Evolutionary conservation across 306 rosid species (phyloP).

Genomic region (Myrica gale): DNA sequence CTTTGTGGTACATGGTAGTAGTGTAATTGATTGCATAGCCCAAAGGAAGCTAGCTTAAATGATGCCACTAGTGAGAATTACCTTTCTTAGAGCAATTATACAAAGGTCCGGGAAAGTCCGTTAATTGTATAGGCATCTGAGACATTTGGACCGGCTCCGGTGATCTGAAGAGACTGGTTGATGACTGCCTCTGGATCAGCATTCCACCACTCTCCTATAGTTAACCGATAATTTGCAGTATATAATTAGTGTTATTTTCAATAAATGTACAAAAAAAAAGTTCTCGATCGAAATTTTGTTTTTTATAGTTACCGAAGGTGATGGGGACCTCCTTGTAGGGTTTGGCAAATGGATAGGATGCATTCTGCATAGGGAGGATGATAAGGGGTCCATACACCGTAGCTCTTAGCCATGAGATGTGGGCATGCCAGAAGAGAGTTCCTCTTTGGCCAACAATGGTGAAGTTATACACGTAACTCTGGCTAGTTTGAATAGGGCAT

Average conservation of each 20-base stretch:
- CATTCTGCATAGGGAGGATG: conserved; percentile 47
- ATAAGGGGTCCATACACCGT: conserved; percentile 66
- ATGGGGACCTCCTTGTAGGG: conserved; percentile 61
- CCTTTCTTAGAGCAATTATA: conserved; percentile 62
- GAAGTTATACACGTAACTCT: conserved; percentile 65
- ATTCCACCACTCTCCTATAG: conserved; percentile 80
- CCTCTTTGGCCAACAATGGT: conserved; percentile 68
- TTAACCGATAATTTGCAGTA: neutral
- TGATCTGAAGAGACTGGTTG: conserved; percentile 58
- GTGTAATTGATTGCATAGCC: too few relatives aligned
- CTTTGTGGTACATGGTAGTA: too few relatives aligned
- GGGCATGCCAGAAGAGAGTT: conserved; percentile 71
- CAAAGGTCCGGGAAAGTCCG: conserved; percentile 69
- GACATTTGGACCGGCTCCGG: conserved; percentile 66
- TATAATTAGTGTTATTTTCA: neutral
- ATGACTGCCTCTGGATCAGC: conserved; percentile 60
- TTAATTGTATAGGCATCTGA: conserved; percentile 74
- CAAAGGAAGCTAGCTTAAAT: neutral
- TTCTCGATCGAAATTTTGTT: too few relatives aligned
- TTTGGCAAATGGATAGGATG: conserved; percentile 55
- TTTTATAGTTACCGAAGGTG: conserved; percentile 45
- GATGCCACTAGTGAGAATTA: conserved; percentile 1
- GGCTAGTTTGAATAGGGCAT: conserved; percentile 61
- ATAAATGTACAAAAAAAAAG: neutral
- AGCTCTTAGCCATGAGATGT: conserved; percentile 65